Evolutionary conservation across 192 early-diverging fungal species (phyloP), one percentile per base, ranked within the genome.

Genomic region (Coemansia sp.): DNA sequence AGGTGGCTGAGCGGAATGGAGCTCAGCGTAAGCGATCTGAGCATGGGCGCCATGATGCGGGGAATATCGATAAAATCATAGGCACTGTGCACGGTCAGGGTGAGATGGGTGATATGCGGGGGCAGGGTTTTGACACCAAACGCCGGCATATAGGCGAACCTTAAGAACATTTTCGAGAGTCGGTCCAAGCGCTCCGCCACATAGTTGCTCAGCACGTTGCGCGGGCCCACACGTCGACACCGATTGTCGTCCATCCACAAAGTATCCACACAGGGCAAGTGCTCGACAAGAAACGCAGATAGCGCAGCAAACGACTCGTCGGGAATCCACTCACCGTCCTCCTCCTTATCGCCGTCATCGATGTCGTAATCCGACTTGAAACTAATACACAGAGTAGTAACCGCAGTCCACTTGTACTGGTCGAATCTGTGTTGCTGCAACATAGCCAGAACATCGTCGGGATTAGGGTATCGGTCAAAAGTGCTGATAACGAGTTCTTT

Each of bases 41-140:
- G 70, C 25, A 60, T 59, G 14, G 70, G 67, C 5, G 78, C 64
- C 11, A 66, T 46, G 11, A 81, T 73, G 8, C 71, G 70, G 19
- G 78, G 78, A 23, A 81, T 73, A 12, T 81, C 70, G 12, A 81
- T 32, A 10, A 69, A 72, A 34, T 75, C 73, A 31, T 72, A 74
- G 4, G 73, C 67, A 58, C 70, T 70, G 31, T 66, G 44, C 5
- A 74, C 73, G 0, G 48, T 65, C 15, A 81, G 65, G 3, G 50
- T 70, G 59, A 81, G 62, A 21, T 75, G 67, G 15, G 78, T 81
- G 59, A 81, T 69, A 1, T 81, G 78, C 29, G 68, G 19, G 4
- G 78, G 78, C 42, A 81, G 67, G 0, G 60, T 45, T 36, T 81
- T 81, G 23, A 76, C 70, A 31, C 74, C 74, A 59, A 81, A 81